These are phyloP conservation scores for Dactylellina drechsleri DNA, from an alignment of 2,329 filamentous ascomycete species.

Conservation along the genomic window DNA sequence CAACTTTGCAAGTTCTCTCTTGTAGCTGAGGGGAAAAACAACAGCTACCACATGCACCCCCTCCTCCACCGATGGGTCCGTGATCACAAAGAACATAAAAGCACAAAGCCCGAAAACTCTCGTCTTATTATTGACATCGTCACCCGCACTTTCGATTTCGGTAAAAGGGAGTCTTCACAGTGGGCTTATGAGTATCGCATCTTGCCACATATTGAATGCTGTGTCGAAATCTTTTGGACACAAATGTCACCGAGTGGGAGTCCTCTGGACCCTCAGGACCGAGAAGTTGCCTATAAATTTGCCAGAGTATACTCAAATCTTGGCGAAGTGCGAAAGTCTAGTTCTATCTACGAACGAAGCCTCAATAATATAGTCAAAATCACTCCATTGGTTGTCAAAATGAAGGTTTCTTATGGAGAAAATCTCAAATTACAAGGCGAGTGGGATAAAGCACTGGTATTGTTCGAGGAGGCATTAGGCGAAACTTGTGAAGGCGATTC, in stretches of 20 bases:
- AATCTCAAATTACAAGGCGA: constrained; percentile 15
- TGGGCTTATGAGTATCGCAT: constrained; percentile 20
- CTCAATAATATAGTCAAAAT: background rate
- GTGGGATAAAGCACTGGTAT: constrained; percentile 20
- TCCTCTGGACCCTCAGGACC: background rate
- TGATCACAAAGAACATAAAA: constrained; percentile 4
- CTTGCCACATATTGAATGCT: constrained; percentile 24
- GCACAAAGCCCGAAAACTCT: background rate
- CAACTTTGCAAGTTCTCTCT: constrained; percentile 15
- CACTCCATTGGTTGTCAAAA: background rate
- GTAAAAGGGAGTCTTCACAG: background rate
- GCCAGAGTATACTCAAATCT: constrained; percentile 17
- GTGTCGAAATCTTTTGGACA: constrained; percentile 11
- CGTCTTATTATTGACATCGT: constrained; percentile 7
- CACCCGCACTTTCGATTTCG: constrained; percentile 18
- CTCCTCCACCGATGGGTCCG: constrained; percentile 22
- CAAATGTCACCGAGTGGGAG: background rate
- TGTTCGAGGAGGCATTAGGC: constrained; percentile 8
- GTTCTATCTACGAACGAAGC: constrained; percentile 8
- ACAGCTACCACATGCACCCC: constrained; percentile 11
- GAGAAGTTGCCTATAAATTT: constrained; percentile 12
- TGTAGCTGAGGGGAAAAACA: background rate
- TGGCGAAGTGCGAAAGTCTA: constrained; percentile 7
- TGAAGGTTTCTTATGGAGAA: constrained; percentile 30
- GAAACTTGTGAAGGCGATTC: background rate